A percentile compares a stretch with the other conserved stretches of the same genome.
Evolutionary conservation across 257 asterid species (phyloP).

Genomic region (Petunia axillaris): DNA sequence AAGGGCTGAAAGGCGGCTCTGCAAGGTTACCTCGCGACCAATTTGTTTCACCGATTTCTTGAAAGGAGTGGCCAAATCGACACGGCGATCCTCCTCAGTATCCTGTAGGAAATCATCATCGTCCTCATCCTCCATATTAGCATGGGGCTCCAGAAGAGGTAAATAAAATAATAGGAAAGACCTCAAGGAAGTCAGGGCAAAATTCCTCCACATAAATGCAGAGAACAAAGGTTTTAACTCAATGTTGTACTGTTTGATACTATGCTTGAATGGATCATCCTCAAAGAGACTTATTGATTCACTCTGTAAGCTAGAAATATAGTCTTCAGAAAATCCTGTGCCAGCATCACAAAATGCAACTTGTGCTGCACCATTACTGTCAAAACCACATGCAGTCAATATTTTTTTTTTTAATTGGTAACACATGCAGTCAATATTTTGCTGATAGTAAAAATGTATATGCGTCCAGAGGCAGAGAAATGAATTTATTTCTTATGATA

Average conservation of each 20-base stretch:
- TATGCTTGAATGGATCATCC: conserved; percentile 41
- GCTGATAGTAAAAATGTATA: not conserved
- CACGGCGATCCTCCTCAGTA: conserved; percentile 43
- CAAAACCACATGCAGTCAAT: conserved; percentile 24
- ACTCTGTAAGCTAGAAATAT: conserved; percentile 38
- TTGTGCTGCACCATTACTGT: conserved; percentile 48
- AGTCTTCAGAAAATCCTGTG: conserved; percentile 51
- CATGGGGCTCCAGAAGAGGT: conserved; percentile 84
- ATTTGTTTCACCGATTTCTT: conserved; percentile 91
- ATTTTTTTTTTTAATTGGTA: not conserved
- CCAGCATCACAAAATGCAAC: conserved; percentile 80
- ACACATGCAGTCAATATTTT: conserved; percentile 11
- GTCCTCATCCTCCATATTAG: conserved; percentile 56
- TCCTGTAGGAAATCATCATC: conserved; percentile 77
- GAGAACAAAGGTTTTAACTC: conserved; percentile 76
- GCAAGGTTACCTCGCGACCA: conserved; percentile 65
- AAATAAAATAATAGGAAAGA: conserved; percentile 73
- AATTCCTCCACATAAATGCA: conserved; percentile 82
- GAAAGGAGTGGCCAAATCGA: conserved; percentile 78
- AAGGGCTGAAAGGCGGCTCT: not conserved
- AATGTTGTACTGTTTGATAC: conserved; percentile 64
- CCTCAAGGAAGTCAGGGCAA: conserved; percentile 75
- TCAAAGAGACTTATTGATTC: conserved; percentile 46
- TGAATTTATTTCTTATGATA: not conserved
- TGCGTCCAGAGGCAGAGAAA: not conserved